Evolutionary conservation across 2,329 filamentous ascomycete species (phyloP).

Genomic region (Myriosclerotinia curreyana): DNA sequence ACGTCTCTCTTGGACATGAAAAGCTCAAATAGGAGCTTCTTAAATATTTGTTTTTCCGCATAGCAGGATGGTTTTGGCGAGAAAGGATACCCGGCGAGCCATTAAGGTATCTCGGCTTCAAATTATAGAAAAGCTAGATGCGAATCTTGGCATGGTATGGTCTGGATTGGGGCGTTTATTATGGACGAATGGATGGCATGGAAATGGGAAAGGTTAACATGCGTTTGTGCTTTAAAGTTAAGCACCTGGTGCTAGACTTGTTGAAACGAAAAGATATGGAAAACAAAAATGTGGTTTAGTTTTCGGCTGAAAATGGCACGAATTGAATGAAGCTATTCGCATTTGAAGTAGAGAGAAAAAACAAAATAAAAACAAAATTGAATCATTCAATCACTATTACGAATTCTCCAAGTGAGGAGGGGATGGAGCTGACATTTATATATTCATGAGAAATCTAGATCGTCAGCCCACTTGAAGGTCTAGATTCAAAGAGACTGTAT

Average conservation of each 20-base stretch:
- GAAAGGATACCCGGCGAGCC: conserved; percentile 1
- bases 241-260: background rate
- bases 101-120: conserved; percentile 10
- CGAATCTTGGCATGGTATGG: conserved; percentile 9
- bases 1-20: conserved; percentile 2
- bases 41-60: conserved; percentile 3
- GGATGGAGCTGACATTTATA: conserved; percentile 4
- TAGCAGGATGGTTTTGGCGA: background rate
- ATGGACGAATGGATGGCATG: background rate
- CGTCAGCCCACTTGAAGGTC: conserved; percentile 18
- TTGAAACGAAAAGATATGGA: background rate
- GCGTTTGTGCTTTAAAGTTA: background rate
- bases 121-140: conserved; percentile 12
- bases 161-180: background rate
- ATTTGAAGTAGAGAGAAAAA: too few species aligned
- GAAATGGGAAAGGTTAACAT: background rate
- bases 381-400: background rate
- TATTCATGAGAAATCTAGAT: conserved; percentile 13
- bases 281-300: too few species aligned
- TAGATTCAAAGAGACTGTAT: conserved; percentile 17
- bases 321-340: background rate
- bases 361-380: background rate
- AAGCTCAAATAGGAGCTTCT: conserved; percentile 7
- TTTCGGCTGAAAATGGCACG: background rate
- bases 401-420: background rate